Conservation (phyloP, 495 filamentous ascomycete genomes). For the Aspergillus haitiensis region DNA sequence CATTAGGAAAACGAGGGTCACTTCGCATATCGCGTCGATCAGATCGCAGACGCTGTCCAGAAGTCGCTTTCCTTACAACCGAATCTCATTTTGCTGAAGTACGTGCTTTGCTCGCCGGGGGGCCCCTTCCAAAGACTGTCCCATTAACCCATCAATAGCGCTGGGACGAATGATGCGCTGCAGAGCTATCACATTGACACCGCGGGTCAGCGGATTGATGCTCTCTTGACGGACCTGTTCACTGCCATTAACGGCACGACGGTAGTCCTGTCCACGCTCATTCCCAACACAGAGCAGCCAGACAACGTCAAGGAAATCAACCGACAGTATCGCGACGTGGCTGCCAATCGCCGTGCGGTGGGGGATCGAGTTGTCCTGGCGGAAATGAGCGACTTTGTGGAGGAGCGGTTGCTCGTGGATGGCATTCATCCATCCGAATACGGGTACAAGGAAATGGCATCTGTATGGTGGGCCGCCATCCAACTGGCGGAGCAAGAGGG, state of each 20-base stretch:
- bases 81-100: conserved; percentile 52
- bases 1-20: conserved; percentile 49
- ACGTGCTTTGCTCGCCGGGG: not conserved
- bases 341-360: conserved; percentile 25
- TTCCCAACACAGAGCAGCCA: conserved; percentile 33
- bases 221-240: conserved; percentile 40
- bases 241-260: conserved; percentile 40
- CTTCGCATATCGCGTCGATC: conserved; percentile 46
- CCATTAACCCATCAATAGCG: conserved; percentile 22
- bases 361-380: conserved; percentile 45
- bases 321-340: conserved; percentile 37
- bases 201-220: conserved; percentile 30
- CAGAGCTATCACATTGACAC: conserved; percentile 34
- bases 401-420: conserved; percentile 40
- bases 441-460: conserved; percentile 56
- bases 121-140: not conserved
- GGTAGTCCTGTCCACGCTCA: conserved; percentile 51
- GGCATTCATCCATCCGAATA: conserved; percentile 50
- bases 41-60: conserved; percentile 40
- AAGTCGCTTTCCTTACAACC: conserved; percentile 38
- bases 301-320: conserved; percentile 37
- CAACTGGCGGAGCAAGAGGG: conserved; percentile 27
- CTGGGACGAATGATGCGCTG: conserved; percentile 52
- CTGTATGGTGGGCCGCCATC: conserved; percentile 50
- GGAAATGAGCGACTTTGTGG: conserved; percentile 47